phyloP scores from a whole-genome alignment of 208 protist genomes.

The Acanthamoeba healyi region DNA sequence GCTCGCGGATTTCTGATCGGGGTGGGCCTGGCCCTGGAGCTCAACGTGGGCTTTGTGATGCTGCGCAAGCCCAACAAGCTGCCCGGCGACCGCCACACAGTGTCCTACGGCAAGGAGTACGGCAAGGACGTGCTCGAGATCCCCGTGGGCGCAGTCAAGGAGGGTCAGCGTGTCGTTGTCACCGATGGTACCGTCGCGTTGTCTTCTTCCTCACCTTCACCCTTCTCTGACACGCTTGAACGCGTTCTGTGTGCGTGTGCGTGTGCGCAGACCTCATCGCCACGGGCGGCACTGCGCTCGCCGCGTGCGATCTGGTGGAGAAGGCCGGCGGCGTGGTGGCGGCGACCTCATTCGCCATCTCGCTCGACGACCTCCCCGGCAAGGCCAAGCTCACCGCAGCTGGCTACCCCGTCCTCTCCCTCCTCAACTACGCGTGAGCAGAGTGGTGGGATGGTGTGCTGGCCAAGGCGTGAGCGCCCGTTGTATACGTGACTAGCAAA shows the following conservation, averaged over 20 bases:
- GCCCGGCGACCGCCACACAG: slow-evolving; percentile 18
- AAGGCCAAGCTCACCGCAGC: not conserved
- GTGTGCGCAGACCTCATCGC: slow-evolving; percentile 29
- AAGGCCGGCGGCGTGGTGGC: slow-evolving; percentile 17
- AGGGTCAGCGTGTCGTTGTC: not conserved
- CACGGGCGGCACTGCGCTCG: slow-evolving; percentile 8
- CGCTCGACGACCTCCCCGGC: slow-evolving; percentile 22
- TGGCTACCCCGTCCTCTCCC: slow-evolving; percentile 6
- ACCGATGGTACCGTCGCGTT: not conserved
- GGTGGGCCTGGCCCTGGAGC: not conserved
- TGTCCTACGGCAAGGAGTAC: slow-evolving; percentile 42
- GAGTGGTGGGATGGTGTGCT: not conserved
- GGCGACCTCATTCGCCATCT: not conserved
- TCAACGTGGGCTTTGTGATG: slow-evolving; percentile 28
- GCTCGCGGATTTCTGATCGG: slow-evolving; percentile 9
- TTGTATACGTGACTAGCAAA: not conserved
- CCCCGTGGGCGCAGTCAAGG: not conserved
- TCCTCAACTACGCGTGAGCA: slow-evolving; percentile 24
- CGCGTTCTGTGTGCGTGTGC: not conserved
- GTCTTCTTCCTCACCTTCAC: not conserved
- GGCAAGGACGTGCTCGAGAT: slow-evolving; percentile 17
- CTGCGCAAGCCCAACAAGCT: slow-evolving; percentile 65
- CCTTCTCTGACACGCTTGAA: not conserved
- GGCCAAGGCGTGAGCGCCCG: not conserved
- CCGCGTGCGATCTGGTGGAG: slow-evolving; percentile 10